Percentiles rank a stretch among this genome's conserved stretches.
Conservation (phyloP, 805 yeast genomes). For the Saccharomycopsis capsularis region DNA sequence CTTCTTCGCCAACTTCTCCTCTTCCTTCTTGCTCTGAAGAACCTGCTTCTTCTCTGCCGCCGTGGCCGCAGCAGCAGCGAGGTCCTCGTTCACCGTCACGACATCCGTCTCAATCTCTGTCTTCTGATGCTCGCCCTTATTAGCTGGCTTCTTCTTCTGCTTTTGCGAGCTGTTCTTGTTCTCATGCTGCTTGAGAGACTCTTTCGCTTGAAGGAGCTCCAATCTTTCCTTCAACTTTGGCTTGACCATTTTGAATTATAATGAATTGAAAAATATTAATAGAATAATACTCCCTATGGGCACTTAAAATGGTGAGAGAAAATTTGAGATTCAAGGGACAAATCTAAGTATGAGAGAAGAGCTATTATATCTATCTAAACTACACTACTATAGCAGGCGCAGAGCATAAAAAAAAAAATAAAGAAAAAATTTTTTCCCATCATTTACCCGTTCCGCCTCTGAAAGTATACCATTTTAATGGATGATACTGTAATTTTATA, state of each 20-base stretch:
- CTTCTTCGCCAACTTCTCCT: slow-evolving; percentile 14
- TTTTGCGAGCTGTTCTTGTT: neutral
- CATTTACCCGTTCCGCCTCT: too few relatives aligned
- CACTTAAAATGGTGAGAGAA: too few relatives aligned
- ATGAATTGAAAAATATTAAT: too few relatives aligned
- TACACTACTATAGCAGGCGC: too few relatives aligned
- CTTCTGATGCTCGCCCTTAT: slow-evolving; percentile 1
- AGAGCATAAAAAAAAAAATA: too few relatives aligned
- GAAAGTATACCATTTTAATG: too few relatives aligned
- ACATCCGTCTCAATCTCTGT: slow-evolving; percentile 1
- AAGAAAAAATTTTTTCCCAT: too few relatives aligned
- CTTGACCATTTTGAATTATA: slow-evolving; percentile 15
- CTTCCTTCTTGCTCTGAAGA: slow-evolving; percentile 14
- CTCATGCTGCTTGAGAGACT: slow-evolving; percentile 3
- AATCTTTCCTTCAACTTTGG: slow-evolving; percentile 21
- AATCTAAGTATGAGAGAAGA: too few relatives aligned
- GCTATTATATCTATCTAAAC: too few relatives aligned
- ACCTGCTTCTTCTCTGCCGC: slow-evolving; percentile 9
- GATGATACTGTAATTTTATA: too few relatives aligned
- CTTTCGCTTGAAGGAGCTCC: slow-evolving; percentile 18
- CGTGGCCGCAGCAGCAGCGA: slow-evolving; percentile 12
- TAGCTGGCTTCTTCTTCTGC: neutral
- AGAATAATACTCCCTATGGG: too few relatives aligned
- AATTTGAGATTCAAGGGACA: too few relatives aligned
- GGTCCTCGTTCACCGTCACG: neutral